Evolutionary conservation across 2,329 filamentous ascomycete species (phyloP), one percentile per base, ranked within the genome.

Genomic region (Penicillium sp.): DNA sequence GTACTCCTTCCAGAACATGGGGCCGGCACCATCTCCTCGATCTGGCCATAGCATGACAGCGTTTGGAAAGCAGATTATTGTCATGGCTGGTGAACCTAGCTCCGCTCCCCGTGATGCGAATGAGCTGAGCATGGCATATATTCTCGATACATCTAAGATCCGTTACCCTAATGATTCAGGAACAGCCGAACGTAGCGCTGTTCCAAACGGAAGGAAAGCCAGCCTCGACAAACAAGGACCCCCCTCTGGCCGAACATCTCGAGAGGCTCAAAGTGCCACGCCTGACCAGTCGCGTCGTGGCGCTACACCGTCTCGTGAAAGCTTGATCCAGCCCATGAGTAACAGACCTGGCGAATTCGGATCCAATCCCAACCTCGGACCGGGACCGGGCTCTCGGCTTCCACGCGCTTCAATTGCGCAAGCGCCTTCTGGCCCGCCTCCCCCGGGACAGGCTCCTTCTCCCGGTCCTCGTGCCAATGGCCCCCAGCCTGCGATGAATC

Each of bases 1-100:
- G 95, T 99, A 98, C 74, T 99, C 95, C 35, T 99, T 99, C 76
- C 95, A 99, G 71, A 99, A 99, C 71, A 99, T 99, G 95, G 95
- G 95, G 0, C 93, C 93, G 3, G 96, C 93, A 1, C 95, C 95
- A 0, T 97, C 93, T 3, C 88, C 95, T 31, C 85, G 95, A 58
- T 98, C 93, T 16, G 95, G 95, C 1, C 95, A 99, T 74, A 97
- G 92, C 74, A 98, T 99, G 95, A 98, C 95, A 2, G 88, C 92
- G 2, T 91, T 93, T 61, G 91, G 91, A 29, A 97, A 96, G 74
- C 90, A 93, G 58, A 88, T 99, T 61, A 88, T 98, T 48, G 91
- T 98, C 42, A 82, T 98, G 31, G 96, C 91, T 37, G 95, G 95
- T 62, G 96, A 99, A 74, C 95, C 95, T 14, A 98, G 93, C 73